Base-by-base conservation (phyloP, 495 filamentous ascomycete species). In the Bryoglossum gracile region DNA sequence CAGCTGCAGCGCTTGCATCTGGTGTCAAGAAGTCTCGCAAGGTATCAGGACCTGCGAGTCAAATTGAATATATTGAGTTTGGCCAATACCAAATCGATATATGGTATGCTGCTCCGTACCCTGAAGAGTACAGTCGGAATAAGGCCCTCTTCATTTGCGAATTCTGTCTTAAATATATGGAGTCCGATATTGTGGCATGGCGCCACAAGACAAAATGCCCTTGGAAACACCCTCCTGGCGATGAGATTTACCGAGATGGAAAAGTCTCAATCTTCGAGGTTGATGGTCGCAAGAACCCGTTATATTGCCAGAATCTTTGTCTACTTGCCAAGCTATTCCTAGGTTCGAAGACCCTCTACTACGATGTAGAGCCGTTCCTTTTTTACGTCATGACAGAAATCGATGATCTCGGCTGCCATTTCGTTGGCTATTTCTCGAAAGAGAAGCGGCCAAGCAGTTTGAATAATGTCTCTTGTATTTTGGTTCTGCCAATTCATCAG, bases 121-220 rank as follows among this genome's bases (percentile, higher is more conserved):
- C 92, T 0, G 92, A 96, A 64, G 92, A 98, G 65, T 98, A 97
- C 69, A 96, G 89, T 58, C 82, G 88, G 55, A 96, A 97, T 60
- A 82, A 83, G 26, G 84, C 95, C 16, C 81, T 98, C 13, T 96
- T 94, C 66, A 96, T 98, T 54, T 98, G 92, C 71, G 94, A 98
- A 63, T 98, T 96, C 65, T 98, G 92, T 62, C 72, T 98, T 38
- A 97, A 97, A 64, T 98, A 98, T 69, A 95, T 98, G 90, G 95
- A 90, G 62, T 95, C 91, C 9, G 90, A 96, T 60, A 96, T 91
- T 55, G 91, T 97, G 17, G 89, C 91, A 16, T 96, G 89, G 89
- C 77, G 92, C 32, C 92, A 98, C 62, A 96, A 95, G 70, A 84
- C 94, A 58, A 98, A 98, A 72, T 98, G 92, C 57, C 85, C 89